Conservation (phyloP, 2,329 filamentous ascomycete species). For the Xylaria arbuscula region DNA sequence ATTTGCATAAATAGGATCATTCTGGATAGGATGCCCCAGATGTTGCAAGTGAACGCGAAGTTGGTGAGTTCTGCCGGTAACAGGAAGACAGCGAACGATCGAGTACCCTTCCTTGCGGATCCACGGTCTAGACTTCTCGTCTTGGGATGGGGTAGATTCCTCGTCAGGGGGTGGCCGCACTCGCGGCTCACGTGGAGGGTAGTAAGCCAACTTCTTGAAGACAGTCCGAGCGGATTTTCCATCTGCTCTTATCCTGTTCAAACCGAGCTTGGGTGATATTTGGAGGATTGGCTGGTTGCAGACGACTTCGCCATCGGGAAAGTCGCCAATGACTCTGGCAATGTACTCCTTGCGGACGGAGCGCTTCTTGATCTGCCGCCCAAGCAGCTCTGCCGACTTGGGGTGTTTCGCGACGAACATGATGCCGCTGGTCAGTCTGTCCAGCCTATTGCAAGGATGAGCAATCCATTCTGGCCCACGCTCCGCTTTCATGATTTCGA, state of each 20-base stretch:
- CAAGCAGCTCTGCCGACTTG: slow-evolving; percentile 80
- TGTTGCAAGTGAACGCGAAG: slow-evolving; percentile 95
- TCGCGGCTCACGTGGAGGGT: slow-evolving; percentile 63
- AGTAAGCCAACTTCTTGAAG: slow-evolving; percentile 93
- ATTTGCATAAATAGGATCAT: slow-evolving; percentile 98
- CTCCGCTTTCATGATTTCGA: slow-evolving; percentile 92
- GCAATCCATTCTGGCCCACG: slow-evolving; percentile 66
- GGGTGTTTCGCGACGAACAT: slow-evolving; percentile 97
- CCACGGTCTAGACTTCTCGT: slow-evolving; percentile 54
- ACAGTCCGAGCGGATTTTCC: slow-evolving; percentile 91
- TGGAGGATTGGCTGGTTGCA: slow-evolving; percentile 94
- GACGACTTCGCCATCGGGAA: slow-evolving; percentile 89
- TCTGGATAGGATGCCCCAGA: slow-evolving; percentile 92
- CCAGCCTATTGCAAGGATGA: slow-evolving; percentile 88
- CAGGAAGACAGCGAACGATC: slow-evolving; percentile 90
- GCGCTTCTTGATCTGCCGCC: slow-evolving; percentile 78
- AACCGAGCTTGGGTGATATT: slow-evolving; percentile 92
- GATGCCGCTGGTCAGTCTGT: slow-evolving; percentile 92
- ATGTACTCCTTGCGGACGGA: slow-evolving; percentile 96
- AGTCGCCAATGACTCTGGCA: slow-evolving; percentile 88
- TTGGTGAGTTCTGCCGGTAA: slow-evolving; percentile 95
- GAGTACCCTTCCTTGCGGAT: slow-evolving; percentile 82
- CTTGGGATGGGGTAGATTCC: slow-evolving; percentile 29
- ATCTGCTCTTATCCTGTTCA: slow-evolving; percentile 93
- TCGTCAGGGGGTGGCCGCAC: slow-evolving; percentile 26